A percentile compares a stretch with the other conserved stretches of the same genome.
Conservation (phyloP, 2,329 filamentous ascomycete species). For the Penicillium expansum region DNA sequence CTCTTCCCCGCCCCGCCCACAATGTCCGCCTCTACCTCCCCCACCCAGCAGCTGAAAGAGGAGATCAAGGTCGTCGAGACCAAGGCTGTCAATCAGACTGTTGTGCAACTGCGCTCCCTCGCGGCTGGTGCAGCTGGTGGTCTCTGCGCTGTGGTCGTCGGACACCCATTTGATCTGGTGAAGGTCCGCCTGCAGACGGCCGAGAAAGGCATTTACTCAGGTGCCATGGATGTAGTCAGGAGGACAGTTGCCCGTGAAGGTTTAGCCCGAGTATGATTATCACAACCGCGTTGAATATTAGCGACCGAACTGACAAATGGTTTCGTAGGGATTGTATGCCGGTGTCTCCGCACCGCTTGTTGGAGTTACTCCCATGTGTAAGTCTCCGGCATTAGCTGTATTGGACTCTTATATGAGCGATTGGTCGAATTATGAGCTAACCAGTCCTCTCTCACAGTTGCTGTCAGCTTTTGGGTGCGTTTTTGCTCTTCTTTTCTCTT, state of each 20-base stretch:
- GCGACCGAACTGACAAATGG: constrained; percentile 8
- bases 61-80: constrained; percentile 28
- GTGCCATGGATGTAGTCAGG: constrained; percentile 85
- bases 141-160: constrained; percentile 87
- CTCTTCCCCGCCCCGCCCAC: constrained; percentile 13
- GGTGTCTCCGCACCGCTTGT: constrained; percentile 92
- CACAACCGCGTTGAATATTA: neutral
- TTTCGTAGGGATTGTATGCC: constrained; percentile 75
- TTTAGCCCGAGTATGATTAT: constrained; percentile 53
- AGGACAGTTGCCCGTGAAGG: constrained; percentile 88
- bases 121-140: constrained; percentile 90
- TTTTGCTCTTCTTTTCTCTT: neutral
- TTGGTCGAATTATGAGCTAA: constrained; percentile 1
- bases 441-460: constrained; percentile 47
- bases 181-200: constrained; percentile 97
- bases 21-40: constrained; percentile 33
- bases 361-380: constrained; percentile 98
- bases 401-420: neutral
- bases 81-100: constrained; percentile 43
- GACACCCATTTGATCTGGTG: constrained; percentile 95
- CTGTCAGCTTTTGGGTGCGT: constrained; percentile 64
- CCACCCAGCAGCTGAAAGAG: constrained; percentile 31
- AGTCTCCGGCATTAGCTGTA: constrained; percentile 41
- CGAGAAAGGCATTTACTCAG: constrained; percentile 85
- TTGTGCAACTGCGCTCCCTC: constrained; percentile 73